Conservation (phyloP, 441 rosid species). For the Bocquillonia castaneifolia region DNA sequence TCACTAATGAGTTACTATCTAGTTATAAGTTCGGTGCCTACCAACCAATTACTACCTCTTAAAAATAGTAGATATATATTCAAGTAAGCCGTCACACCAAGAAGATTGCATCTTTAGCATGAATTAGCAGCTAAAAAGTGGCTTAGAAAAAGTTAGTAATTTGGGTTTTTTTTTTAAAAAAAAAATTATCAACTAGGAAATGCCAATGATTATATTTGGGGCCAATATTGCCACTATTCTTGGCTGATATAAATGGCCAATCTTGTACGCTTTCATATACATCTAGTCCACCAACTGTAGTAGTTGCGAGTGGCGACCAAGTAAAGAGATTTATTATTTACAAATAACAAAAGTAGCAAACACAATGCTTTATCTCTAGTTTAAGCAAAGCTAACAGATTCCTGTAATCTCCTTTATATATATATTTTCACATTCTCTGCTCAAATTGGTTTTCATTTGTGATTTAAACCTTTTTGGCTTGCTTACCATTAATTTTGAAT, state of each 20-base stretch:
- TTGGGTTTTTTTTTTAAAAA: no score
- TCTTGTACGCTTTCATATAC: slow-evolving; percentile 40
- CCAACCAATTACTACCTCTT: background rate
- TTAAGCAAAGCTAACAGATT: slow-evolving; percentile 29
- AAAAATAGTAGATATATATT: background rate
- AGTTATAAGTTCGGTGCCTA: background rate
- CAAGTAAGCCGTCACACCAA: slow-evolving; percentile 2
- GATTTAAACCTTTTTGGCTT: background rate
- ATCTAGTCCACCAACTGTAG: slow-evolving; percentile 42
- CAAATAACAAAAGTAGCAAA: slow-evolving; percentile 15
- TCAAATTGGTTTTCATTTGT: background rate
- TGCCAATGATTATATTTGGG: background rate
- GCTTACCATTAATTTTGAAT: background rate
- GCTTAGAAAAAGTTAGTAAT: background rate
- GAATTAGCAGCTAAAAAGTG: background rate
- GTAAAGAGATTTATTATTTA: slow-evolving; percentile 47
- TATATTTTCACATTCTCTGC: background rate
- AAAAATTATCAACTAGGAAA: no score
- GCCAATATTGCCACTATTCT: background rate
- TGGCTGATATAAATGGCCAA: slow-evolving; percentile 21
- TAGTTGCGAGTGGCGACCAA: slow-evolving; percentile 58
- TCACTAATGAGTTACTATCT: background rate
- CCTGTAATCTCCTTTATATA: background rate
- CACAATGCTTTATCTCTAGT: slow-evolving; percentile 49
- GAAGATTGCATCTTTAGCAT: background rate